Conservation (phyloP, 441 rosid species). For the Aquilaria agallochum region DNA sequence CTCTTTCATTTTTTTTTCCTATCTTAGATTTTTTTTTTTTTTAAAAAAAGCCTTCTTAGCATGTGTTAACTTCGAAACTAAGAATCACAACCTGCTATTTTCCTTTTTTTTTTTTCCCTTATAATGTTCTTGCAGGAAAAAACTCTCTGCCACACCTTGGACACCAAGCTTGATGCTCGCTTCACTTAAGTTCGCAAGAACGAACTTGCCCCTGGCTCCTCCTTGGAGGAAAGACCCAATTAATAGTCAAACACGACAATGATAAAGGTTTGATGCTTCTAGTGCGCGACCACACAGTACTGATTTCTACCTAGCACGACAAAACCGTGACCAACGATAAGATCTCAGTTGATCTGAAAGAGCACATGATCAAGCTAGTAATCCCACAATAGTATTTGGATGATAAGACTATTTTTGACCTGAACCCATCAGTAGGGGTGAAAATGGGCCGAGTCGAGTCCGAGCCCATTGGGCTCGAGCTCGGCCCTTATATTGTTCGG, state of each 20-base stretch:
- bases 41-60: too few relatives aligned
- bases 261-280: constrained; percentile 46
- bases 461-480: too few relatives aligned
- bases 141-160: constrained; percentile 51
- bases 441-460: too few relatives aligned
- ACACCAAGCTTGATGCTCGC: constrained; percentile 62
- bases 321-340: constrained; percentile 39
- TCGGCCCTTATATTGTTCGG: too few relatives aligned
- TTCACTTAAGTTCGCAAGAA: constrained; percentile 62
- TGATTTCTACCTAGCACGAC: constrained; percentile 46
- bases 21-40: too few relatives aligned
- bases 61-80: too few relatives aligned
- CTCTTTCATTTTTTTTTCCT: too few relatives aligned
- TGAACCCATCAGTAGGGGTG: constrained; percentile 45
- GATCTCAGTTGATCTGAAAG: constrained; percentile 33
- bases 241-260: constrained; percentile 40
- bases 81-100: too few relatives aligned
- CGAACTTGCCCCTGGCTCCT: constrained; percentile 41
- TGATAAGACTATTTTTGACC: constrained; percentile 68
- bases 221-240: constrained; percentile 54
- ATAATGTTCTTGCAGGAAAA: too few relatives aligned
- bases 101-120: too few relatives aligned
- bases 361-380: constrained; percentile 63
- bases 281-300: constrained; percentile 37
- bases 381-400: constrained; percentile 57